Conservation (phyloP, 1,284 basidiomycete genomes). For the Flammula alnicola region DNA sequence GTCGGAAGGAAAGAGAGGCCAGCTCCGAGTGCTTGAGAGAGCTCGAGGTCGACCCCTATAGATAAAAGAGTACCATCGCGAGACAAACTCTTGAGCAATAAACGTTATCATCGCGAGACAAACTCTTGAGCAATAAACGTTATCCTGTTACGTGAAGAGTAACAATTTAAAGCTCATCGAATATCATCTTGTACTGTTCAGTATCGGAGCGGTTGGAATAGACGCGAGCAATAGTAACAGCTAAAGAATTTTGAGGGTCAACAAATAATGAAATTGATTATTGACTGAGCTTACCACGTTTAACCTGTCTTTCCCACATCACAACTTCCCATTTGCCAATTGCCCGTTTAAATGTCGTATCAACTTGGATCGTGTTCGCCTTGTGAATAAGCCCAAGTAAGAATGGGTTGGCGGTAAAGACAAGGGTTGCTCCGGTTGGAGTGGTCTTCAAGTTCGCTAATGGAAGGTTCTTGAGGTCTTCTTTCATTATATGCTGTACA, state of each 20-base stretch:
- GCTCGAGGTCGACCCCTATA: background rate
- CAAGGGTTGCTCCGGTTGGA: background rate
- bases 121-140: slow-evolving; percentile 22
- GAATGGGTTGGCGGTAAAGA: slow-evolving; percentile 6
- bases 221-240: slow-evolving; percentile 13
- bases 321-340: slow-evolving; percentile 11
- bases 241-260: too few relatives aligned
- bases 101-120: background rate
- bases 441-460: background rate
- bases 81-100: too few relatives aligned
- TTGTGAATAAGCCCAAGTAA: slow-evolving; percentile 10
- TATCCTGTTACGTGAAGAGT: slow-evolving; percentile 18
- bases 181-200: slow-evolving; percentile 13
- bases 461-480: slow-evolving; percentile 8
- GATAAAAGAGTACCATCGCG: background rate
- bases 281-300: slow-evolving; percentile 9
- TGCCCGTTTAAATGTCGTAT: slow-evolving; percentile 13
- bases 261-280: too few relatives aligned
- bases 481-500: slow-evolving; percentile 4
- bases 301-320: slow-evolving; percentile 2
- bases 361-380: slow-evolving; percentile 6
- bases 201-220: slow-evolving; percentile 16
- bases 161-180: slow-evolving; percentile 18
- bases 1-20: slow-evolving; percentile 14
- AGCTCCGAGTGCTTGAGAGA: slow-evolving; percentile 18